These are phyloP conservation scores for Boletellus sp. DNA, from an alignment of 768 basidiomycete species.

Conservation along the genomic window DNA sequence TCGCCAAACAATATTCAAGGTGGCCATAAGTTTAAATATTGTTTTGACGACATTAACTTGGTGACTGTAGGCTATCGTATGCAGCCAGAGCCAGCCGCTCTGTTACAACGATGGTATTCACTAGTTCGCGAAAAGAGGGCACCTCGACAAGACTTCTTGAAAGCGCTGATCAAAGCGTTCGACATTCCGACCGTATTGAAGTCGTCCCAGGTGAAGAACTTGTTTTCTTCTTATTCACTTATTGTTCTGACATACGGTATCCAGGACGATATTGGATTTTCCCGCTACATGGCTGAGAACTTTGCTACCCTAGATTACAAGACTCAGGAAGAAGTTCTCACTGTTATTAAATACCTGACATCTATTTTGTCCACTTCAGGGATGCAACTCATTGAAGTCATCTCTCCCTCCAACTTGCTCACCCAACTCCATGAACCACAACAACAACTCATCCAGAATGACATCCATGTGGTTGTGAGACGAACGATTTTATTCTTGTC, in stretches of 20 bases:
- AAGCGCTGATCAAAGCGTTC: slow-evolving; percentile 76
- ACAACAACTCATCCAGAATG: slow-evolving; percentile 2
- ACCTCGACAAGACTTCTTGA: slow-evolving; percentile 82
- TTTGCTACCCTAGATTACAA: slow-evolving; percentile 92
- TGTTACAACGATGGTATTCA: slow-evolving; percentile 87
- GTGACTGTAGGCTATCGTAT: slow-evolving; percentile 55
- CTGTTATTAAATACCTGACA: slow-evolving; percentile 78
- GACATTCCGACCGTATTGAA: slow-evolving; percentile 60
- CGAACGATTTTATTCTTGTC: not conserved
- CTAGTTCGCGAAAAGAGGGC: slow-evolving; percentile 89
- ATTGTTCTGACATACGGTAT: not conserved
- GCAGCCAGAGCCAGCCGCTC: slow-evolving; percentile 61
- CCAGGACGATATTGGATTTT: slow-evolving; percentile 81
- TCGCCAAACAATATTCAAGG: slow-evolving; percentile 50
- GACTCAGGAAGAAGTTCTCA: slow-evolving; percentile 88
- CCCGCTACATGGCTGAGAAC: slow-evolving; percentile 93
- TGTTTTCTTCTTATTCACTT: too few species aligned
- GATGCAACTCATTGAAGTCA: slow-evolving; percentile 71
- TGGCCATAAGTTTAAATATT: slow-evolving; percentile 20
- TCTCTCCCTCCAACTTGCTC: slow-evolving; percentile 69
- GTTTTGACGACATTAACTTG: not conserved
- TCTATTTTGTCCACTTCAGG: slow-evolving; percentile 73
- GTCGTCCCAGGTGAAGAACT: slow-evolving; percentile 50
- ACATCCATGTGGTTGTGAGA: slow-evolving; percentile 5
- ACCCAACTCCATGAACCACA: slow-evolving; percentile 48